Conservation (phyloP, 2,329 filamentous ascomycete species). For the Xenoacremonium recifei region DNA sequence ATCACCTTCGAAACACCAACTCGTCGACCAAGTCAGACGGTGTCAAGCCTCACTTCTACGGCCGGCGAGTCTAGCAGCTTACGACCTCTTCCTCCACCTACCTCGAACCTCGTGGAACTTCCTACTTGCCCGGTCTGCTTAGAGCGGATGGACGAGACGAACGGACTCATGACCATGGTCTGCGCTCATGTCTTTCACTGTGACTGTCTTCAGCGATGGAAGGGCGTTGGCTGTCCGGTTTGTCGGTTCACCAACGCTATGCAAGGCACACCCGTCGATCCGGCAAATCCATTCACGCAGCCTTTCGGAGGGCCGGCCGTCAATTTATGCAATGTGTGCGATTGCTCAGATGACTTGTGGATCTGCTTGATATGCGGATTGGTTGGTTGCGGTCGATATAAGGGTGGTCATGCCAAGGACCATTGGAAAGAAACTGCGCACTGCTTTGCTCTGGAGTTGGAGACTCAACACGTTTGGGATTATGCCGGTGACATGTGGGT, state of each 20-base stretch:
- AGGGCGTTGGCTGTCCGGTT: conserved; percentile 88
- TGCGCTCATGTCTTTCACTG: conserved; percentile 99
- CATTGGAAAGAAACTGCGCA: conserved; percentile 91
- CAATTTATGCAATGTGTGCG: conserved; percentile 79
- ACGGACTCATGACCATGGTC: conserved; percentile 89
- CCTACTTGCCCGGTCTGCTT: conserved; percentile 96
- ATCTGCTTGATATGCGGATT: conserved; percentile 92
- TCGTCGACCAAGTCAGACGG: conserved; percentile 48
- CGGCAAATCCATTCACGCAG: conserved; percentile 47
- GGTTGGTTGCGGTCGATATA: conserved; percentile 91
- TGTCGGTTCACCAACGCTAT: conserved; percentile 77
- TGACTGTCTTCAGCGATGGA: conserved; percentile 94
- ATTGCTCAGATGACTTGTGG: conserved; percentile 82
- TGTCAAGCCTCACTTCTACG: conserved; percentile 55
- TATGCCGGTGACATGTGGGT: conserved; percentile 96
- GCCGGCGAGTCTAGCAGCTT: conserved; percentile 43
- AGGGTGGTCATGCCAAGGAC: conserved; percentile 87
- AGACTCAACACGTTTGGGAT: conserved; percentile 96
- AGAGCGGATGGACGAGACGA: conserved; percentile 97
- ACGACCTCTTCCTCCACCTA: conserved; percentile 64
- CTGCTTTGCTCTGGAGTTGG: conserved; percentile 88
- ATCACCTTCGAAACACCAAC: conserved; percentile 76
- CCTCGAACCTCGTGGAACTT: conserved; percentile 82
- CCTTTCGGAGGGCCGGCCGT: conserved; percentile 60
- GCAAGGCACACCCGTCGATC: conserved; percentile 36